These are phyloP conservation scores for Fusarium vanettenii DNA, from an alignment of 2,329 filamentous ascomycete genomes.

Conservation along the genomic window DNA sequence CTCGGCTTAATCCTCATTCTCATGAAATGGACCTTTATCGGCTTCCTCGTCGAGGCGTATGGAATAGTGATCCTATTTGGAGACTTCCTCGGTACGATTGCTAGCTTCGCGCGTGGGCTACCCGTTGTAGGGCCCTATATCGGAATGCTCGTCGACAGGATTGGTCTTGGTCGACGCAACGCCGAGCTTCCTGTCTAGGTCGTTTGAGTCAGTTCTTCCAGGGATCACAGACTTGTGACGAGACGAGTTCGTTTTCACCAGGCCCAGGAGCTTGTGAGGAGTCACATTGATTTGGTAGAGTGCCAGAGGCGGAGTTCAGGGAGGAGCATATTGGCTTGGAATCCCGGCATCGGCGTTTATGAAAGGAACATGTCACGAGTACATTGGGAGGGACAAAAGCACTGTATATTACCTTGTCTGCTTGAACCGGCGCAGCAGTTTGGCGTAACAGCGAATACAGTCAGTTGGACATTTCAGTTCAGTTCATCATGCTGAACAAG, in stretches of 20 bases:
- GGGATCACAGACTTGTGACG: not conserved
- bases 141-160: conserved; percentile 76
- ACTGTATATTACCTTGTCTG: conserved; percentile 15
- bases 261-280: conserved; percentile 1
- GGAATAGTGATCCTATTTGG: conserved; percentile 95
- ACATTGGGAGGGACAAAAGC: conserved; percentile 14
- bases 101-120: conserved; percentile 84
- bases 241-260: not conserved
- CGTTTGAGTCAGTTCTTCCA: not conserved
- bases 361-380: conserved; percentile 19
- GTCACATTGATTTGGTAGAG: conserved; percentile 24
- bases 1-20: conserved; percentile 86
- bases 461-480: conserved; percentile 10
- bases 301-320: conserved; percentile 29
- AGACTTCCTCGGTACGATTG: conserved; percentile 94
- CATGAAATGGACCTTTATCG: conserved; percentile 88
- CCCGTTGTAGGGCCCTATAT: conserved; percentile 91
- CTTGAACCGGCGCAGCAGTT: not conserved
- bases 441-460: conserved; percentile 17
- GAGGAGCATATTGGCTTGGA: conserved; percentile 33
- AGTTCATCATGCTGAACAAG: not conserved
- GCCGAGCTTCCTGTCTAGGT: conserved; percentile 80
- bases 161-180: conserved; percentile 77
- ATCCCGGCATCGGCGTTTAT: conserved; percentile 40
- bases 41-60: conserved; percentile 91